These are phyloP conservation scores for Beta corolliflora DNA, from an alignment of 179 eudicot genomes.

Conservation along the genomic window DNA sequence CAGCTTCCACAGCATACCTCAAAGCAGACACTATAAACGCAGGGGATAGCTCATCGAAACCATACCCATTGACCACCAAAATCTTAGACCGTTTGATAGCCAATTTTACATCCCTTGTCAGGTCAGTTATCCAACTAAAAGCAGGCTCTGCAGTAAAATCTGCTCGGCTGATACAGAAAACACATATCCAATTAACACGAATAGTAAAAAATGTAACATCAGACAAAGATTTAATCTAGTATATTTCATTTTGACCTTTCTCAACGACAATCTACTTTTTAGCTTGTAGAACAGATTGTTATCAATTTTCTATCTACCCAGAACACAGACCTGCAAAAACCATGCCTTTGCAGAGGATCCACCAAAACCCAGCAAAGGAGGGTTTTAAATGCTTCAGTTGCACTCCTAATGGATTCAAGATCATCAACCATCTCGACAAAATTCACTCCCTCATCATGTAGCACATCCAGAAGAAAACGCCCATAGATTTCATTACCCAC, in stretches of 20 bases:
- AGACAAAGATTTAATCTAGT: neutral
- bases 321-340: conserved; percentile 74
- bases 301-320: neutral
- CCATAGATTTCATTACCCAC: conserved; percentile 92
- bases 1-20: conserved; percentile 84
- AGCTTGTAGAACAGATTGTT: neutral
- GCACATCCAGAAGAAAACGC: conserved; percentile 70
- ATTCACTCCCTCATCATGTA: conserved; percentile 68
- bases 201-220: neutral
- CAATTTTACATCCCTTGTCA: conserved; percentile 67
- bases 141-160: conserved; percentile 89
- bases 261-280: neutral
- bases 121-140: conserved; percentile 68
- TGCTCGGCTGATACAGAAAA: conserved; percentile 62
- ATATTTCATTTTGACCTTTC: neutral
- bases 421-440: conserved; percentile 67
- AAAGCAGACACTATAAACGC: conserved; percentile 61
- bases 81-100: conserved; percentile 79
- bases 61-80: conserved; percentile 88
- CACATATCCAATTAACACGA: conserved; percentile 13
- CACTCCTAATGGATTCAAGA: conserved; percentile 35
- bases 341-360: conserved; percentile 87
- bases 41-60: conserved; percentile 87
- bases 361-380: conserved; percentile 98
- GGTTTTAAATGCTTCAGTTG: conserved; percentile 53